Evolutionary conservation across 2,329 filamentous ascomycete genomes (phyloP), one percentile per base, ranked within the genome.

Genomic region (Sodiomyces alkalinus): DNA sequence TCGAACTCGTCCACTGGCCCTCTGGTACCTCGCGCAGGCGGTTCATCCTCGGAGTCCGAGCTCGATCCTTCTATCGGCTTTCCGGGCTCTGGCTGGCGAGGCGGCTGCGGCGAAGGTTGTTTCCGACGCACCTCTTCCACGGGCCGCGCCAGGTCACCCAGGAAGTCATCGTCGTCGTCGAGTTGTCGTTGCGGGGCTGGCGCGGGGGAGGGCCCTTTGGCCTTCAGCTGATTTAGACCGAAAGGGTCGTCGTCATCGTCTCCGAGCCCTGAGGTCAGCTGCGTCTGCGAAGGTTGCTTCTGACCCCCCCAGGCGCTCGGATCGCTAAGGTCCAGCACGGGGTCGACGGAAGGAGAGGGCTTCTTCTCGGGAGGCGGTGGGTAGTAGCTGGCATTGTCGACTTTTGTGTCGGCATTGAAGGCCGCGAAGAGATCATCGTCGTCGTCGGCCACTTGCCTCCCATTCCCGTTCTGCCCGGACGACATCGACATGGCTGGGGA

Each of bases 241-340:
- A 96, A 94, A 2, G 85, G 82, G 45, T 93, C 83, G 45, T 92
- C 83, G 41, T 93, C 81, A 32, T 87, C 77, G 4, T 45, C 24
- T 2, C n/a, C 21, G 14, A n/a, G 14, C 14, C 14, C 23, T 11
- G 16, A 17, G 23, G 10, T 17, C n/a, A n/a, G n/a, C 14, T 14
- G 11, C 3, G 9, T 29, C 5, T 15, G n/a, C 8, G 27, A 9
- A 4, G 20, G 20, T 16, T 9, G 14, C 14, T 21, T 46, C 30
- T 54, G 41, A 15, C 44, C 52, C n/a, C n/a, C n/a, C 71, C 71
- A 76, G 2, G 70, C 60, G 31, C 48, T 58, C 2, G 72, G 64
- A 31, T 60, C 56, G 30, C 55, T 60, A 26, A 76, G 51, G 42
- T 75, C 62, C 9, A 69, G 45, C 7, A 46, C 52, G 5, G 56